A percentile compares a stretch with the other conserved stretches of the same genome.
These are phyloP conservation scores for Lanzia echinophila DNA, from an alignment of 2,329 filamentous ascomycete genomes.

Conservation along the genomic window DNA sequence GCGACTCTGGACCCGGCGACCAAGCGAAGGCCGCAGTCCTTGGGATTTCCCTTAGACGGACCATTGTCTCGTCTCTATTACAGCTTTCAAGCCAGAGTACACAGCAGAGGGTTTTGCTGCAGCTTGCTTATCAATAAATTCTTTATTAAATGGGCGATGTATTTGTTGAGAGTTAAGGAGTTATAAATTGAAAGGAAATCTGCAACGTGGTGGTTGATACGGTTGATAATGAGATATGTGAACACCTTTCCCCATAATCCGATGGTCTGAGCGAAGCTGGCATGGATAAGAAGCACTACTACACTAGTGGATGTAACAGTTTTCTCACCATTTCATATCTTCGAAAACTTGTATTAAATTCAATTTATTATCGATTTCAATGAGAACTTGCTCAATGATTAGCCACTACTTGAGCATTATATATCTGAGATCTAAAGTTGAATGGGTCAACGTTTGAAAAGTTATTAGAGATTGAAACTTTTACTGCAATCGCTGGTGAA, in stretches of 20 bases:
- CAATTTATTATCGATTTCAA: too few relatives aligned
- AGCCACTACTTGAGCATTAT: too few relatives aligned
- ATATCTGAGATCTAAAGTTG: too few relatives aligned
- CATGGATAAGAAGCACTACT: slow-evolving; percentile 3
- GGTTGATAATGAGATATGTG: slow-evolving; percentile 4
- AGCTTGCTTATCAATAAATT: slow-evolving; percentile 1
- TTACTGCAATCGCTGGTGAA: too few relatives aligned
- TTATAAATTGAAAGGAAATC: slow-evolving; percentile 1
- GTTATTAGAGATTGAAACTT: too few relatives aligned
- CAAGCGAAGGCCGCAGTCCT: slow-evolving; percentile 96
- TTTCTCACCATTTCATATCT: too few relatives aligned
- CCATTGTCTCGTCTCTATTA: slow-evolving; percentile 52
- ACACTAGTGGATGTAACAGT: too few relatives aligned
- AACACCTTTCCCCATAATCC: slow-evolving; percentile 12
- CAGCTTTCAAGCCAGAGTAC: slow-evolving; percentile 7
- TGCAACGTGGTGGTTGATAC: slow-evolving; percentile 3
- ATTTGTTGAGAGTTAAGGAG: background rate
- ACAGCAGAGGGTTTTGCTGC: slow-evolving; percentile 1
- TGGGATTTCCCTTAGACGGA: slow-evolving; percentile 91
- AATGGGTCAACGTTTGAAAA: too few relatives aligned
- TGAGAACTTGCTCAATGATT: too few relatives aligned
- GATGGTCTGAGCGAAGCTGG: slow-evolving; percentile 9
- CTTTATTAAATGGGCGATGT: background rate
- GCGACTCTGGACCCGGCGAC: slow-evolving; percentile 74
- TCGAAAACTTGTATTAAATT: too few relatives aligned